Conservation (phyloP, 805 yeast species). For the Saccharomycopsis sp. region DNA sequence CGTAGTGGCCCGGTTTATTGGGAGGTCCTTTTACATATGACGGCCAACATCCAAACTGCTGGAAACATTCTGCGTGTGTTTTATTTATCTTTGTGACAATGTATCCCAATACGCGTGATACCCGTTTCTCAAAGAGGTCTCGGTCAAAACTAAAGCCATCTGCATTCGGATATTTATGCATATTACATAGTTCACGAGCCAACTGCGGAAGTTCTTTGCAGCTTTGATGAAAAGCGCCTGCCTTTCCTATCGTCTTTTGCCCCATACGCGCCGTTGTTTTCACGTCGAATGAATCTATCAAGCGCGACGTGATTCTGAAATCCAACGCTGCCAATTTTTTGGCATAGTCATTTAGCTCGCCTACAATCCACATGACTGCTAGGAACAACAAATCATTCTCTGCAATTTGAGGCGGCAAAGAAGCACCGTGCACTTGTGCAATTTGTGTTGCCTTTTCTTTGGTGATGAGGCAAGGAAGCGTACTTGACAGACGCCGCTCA, state of each 20-base stretch:
- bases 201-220: too few species aligned
- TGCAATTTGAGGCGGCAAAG: neutral
- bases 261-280: neutral
- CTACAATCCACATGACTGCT: neutral
- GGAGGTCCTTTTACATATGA: neutral
- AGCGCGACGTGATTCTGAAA: neutral
- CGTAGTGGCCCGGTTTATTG: neutral
- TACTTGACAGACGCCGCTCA: too few species aligned
- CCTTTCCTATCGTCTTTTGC: too few species aligned
- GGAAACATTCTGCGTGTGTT: neutral
- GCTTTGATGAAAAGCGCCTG: too few species aligned
- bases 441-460: neutral
- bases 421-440: neutral
- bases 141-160: too few species aligned
- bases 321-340: neutral
- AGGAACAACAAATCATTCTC: neutral
- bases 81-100: neutral
- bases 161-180: too few species aligned
- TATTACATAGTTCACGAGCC: too few species aligned
- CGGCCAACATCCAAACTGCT: neutral
- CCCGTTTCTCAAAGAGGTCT: too few species aligned
- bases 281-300: neutral
- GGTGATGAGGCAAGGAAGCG: neutral
- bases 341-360: neutral
- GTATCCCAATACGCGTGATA: too few species aligned